Conservation (phyloP, 2,329 filamentous ascomycete genomes). For the Colletotrichum shisoi region DNA sequence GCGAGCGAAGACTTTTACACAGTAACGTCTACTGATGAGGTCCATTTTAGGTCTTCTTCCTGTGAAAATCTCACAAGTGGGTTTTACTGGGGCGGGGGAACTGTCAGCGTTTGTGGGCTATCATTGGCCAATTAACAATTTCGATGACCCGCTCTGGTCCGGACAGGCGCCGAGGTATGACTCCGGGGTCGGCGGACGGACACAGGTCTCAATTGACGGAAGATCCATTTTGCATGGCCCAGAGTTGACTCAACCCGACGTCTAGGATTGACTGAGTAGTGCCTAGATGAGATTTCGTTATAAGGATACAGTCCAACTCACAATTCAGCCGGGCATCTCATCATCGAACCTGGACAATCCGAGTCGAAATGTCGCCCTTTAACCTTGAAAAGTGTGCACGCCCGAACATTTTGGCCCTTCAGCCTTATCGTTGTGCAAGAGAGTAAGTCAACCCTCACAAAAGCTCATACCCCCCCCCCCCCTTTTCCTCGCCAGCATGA, state of each 20-base stretch:
- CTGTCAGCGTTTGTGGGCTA: not conserved
- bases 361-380: slow-evolving; percentile 65
- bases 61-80: not conserved
- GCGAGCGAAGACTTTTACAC: not conserved
- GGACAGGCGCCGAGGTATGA: slow-evolving; percentile 12
- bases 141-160: not conserved
- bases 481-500: not conserved
- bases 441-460: slow-evolving; percentile 64
- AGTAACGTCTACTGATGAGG: accelerated
- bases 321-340: not conserved
- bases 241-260: slow-evolving; percentile 22
- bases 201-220: not conserved
- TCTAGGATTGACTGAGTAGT: not conserved
- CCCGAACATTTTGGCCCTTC: slow-evolving; percentile 76
- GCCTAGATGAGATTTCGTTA: slow-evolving; percentile 11
- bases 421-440: slow-evolving; percentile 82
- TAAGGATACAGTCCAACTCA: slow-evolving; percentile 18
- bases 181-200: slow-evolving; percentile 23
- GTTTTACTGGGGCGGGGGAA: not conserved
- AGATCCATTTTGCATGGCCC: slow-evolving; percentile 16
- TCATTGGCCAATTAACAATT: not conserved
- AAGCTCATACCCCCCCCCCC: not conserved
- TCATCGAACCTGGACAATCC: not conserved
- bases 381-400: slow-evolving; percentile 77
- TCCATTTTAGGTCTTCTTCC: not conserved